These are phyloP conservation scores for Tothia fuscella DNA, from an alignment of 2,329 filamentous ascomycete species.

Conservation along the genomic window DNA sequence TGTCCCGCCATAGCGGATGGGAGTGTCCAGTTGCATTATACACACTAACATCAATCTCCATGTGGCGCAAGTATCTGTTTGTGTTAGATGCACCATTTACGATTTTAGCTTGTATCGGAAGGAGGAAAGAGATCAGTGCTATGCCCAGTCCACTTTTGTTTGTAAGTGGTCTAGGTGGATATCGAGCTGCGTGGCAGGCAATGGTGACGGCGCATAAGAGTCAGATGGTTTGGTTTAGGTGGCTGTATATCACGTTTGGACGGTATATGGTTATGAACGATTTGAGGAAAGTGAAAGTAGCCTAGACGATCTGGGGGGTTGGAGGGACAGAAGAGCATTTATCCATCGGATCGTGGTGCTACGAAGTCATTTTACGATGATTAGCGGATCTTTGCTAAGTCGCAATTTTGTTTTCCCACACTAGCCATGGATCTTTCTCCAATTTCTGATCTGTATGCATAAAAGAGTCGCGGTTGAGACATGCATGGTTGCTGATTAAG, in stretches of 20 bases:
- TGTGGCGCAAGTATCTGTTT: slow-evolving; percentile 70
- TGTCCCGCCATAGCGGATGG: slow-evolving; percentile 52
- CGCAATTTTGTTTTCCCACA: no score
- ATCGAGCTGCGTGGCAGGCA: slow-evolving; percentile 61
- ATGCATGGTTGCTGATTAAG: no score
- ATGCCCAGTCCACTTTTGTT: slow-evolving; percentile 51
- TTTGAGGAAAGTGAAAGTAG: slow-evolving; percentile 47
- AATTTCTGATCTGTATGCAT: no score
- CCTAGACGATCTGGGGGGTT: slow-evolving; percentile 10
- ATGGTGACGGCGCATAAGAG: slow-evolving; percentile 87
- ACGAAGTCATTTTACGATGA: no score
- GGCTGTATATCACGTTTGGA: slow-evolving; percentile 84
- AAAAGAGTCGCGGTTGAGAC: no score
- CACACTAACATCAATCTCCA: slow-evolving; percentile 60
- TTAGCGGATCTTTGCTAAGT: no score
- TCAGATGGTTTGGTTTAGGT: slow-evolving; percentile 98
- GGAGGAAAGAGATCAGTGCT: slow-evolving; percentile 39
- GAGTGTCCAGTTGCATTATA: slow-evolving; percentile 71
- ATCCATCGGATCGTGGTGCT: no score
- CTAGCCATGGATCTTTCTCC: no score
- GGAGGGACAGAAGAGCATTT: no score
- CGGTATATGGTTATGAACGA: slow-evolving; percentile 96
- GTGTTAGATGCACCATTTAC: slow-evolving; percentile 67
- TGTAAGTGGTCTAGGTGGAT: slow-evolving; percentile 52
- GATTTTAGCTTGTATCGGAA: slow-evolving; percentile 43